These are phyloP conservation scores for Petunia secreta DNA, from an alignment of 257 asterid genomes.

Conservation along the genomic window DNA sequence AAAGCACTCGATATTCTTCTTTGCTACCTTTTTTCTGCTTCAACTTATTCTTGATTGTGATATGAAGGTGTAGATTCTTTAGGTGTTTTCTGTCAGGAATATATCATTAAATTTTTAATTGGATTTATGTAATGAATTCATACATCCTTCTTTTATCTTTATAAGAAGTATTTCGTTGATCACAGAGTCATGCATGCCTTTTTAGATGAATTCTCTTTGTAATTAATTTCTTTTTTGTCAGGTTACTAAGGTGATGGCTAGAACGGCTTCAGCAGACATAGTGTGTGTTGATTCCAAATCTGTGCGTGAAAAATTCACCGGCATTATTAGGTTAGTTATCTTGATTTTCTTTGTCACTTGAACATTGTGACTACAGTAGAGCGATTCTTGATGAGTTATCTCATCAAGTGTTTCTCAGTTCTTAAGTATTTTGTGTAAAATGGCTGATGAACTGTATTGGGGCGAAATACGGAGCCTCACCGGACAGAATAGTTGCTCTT, in stretches of 20 bases:
- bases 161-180: background rate
- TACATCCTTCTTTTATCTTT: background rate
- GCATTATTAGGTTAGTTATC: conserved; percentile 68
- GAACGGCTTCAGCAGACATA: conserved; percentile 83
- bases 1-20: background rate
- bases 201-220: background rate
- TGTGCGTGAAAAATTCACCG: conserved; percentile 78
- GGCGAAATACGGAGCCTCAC: background rate
- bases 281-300: conserved; percentile 87
- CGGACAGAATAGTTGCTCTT: background rate
- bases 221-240: conserved; percentile 33
- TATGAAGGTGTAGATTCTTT: conserved; percentile 1
- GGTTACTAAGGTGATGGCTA: conserved; percentile 95
- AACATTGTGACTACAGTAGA: background rate
- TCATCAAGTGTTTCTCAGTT: background rate
- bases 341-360: background rate
- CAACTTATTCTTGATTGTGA: background rate
- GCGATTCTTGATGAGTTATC: background rate
- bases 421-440: conserved; percentile 5
- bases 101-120: background rate
- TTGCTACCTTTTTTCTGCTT: background rate
- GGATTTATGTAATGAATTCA: conserved; percentile 5
- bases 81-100: background rate
- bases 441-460: background rate
- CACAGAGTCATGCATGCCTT: background rate